Evolutionary conservation across 495 filamentous ascomycete species (phyloP).

Genomic region (Pyrenula massariospora): DNA sequence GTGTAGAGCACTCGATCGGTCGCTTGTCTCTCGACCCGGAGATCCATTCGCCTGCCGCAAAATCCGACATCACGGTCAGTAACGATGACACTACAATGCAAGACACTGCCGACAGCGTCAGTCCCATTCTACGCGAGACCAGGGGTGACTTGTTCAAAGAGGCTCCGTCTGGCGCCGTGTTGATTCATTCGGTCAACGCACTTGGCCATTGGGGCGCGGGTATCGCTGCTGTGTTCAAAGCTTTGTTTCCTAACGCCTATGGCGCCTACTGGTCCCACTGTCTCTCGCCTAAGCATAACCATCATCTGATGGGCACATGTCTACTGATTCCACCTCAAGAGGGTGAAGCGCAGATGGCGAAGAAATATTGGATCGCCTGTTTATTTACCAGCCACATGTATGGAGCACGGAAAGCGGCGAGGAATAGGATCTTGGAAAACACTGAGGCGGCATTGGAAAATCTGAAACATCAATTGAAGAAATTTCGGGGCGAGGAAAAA

Average conservation of each 20-base stretch:
- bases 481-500: slow-evolving; percentile 2
- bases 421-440: slow-evolving; percentile 21
- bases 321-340: slow-evolving; percentile 32
- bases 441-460: slow-evolving; percentile 26
- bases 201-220: slow-evolving; percentile 31
- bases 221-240: slow-evolving; percentile 24
- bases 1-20: too few relatives aligned
- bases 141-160: slow-evolving; percentile 28
- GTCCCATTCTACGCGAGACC: slow-evolving; percentile 9
- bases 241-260: slow-evolving; percentile 30
- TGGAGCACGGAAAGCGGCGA: slow-evolving; percentile 15
- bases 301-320: slow-evolving; percentile 20
- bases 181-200: slow-evolving; percentile 38
- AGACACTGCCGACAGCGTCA: not conserved
- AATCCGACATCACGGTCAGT: not conserved
- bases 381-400: slow-evolving; percentile 29
- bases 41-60: too few relatives aligned
- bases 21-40: too few relatives aligned
- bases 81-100: slow-evolving; percentile 4
- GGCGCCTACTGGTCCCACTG: slow-evolving; percentile 23
- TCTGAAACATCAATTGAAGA: slow-evolving; percentile 20
- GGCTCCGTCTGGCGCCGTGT: slow-evolving; percentile 24
- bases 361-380: slow-evolving; percentile 35
- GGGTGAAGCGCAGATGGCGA: slow-evolving; percentile 10
- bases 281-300: not conserved